Conservation (phyloP, 148 eudicot species). For the Camellia granthamiana region DNA sequence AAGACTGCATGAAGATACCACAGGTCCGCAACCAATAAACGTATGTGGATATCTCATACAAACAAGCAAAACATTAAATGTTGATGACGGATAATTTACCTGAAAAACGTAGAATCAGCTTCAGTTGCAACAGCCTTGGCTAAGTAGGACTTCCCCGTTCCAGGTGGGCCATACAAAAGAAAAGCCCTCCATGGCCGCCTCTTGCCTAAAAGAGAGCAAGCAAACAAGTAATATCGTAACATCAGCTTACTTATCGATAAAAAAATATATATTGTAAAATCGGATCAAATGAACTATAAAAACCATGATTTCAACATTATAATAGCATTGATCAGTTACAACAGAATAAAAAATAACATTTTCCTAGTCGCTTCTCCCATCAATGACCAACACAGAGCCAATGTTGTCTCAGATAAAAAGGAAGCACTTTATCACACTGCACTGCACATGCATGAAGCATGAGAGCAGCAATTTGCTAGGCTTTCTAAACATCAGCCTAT, state of each 20-base stretch:
- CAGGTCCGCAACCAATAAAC: neutral
- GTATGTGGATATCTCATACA: neutral
- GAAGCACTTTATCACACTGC: neutral
- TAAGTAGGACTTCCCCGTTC: constrained; percentile 95
- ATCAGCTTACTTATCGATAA: neutral
- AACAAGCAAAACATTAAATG: neutral
- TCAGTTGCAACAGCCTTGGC: constrained; percentile 99
- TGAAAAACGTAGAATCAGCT: constrained; percentile 97
- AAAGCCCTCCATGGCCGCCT: constrained; percentile 99
- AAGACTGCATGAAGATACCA: neutral
- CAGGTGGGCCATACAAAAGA: constrained; percentile 97
- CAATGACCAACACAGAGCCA: constrained; percentile 3
- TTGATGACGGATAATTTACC: constrained; percentile 35
- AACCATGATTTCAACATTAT: constrained; percentile 4
- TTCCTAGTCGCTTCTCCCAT: neutral
- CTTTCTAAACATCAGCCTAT: neutral
- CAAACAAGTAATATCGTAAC: neutral
- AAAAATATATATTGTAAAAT: neutral
- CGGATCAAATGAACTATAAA: neutral
- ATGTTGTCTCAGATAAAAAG: neutral
- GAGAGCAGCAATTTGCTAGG: neutral
- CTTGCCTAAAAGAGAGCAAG: constrained; percentile 53
- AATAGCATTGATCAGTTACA: neutral
- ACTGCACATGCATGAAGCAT: neutral
- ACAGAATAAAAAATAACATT: neutral